phyloP scores from a whole-genome alignment of 2,329 filamentous ascomycete species.

The Pseudocercospora fijiensis region DNA sequence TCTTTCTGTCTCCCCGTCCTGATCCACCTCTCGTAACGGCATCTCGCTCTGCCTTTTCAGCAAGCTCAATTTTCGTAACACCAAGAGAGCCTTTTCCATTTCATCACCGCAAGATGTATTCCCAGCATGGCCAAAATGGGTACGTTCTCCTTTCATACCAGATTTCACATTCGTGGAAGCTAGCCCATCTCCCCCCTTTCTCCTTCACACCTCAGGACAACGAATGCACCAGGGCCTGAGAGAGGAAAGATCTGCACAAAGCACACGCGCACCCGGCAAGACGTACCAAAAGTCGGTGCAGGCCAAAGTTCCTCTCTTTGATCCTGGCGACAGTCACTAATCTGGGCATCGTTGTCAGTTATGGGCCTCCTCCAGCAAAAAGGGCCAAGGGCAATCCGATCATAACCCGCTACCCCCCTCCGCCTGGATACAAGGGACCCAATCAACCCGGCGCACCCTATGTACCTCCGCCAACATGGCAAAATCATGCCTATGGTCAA shows the following conservation, averaged over 20 bases:
- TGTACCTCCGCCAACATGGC: constrained; percentile 25
- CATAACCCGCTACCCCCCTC: constrained; percentile 52
- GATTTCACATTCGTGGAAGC: background rate
- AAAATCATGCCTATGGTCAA: constrained; percentile 18
- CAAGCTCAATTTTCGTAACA: background rate
- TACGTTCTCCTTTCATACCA: background rate
- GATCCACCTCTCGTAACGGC: constrained; percentile 2
- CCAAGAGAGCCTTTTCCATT: background rate
- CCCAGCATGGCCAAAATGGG: constrained; percentile 3
- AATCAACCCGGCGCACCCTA: constrained; percentile 22
- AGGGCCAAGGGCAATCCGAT: constrained; percentile 49
- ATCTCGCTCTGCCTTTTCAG: background rate
- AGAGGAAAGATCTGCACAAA: background rate
- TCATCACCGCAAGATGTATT: constrained; percentile 1
- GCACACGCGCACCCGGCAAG: background rate
- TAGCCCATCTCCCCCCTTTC: background rate
- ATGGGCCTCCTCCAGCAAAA: constrained; percentile 41
- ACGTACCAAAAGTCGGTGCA: background rate
- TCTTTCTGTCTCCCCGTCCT: background rate
- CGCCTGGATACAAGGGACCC: constrained; percentile 46
- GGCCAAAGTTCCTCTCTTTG: background rate
- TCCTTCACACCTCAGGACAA: background rate
- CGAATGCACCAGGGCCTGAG: background rate
- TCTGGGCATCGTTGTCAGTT: background rate
- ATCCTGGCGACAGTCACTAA: background rate